Evolutionary conservation across 495 filamentous ascomycete genomes (phyloP), one percentile per base, ranked within the genome.

Genomic region (Lichenothelia convexa): DNA sequence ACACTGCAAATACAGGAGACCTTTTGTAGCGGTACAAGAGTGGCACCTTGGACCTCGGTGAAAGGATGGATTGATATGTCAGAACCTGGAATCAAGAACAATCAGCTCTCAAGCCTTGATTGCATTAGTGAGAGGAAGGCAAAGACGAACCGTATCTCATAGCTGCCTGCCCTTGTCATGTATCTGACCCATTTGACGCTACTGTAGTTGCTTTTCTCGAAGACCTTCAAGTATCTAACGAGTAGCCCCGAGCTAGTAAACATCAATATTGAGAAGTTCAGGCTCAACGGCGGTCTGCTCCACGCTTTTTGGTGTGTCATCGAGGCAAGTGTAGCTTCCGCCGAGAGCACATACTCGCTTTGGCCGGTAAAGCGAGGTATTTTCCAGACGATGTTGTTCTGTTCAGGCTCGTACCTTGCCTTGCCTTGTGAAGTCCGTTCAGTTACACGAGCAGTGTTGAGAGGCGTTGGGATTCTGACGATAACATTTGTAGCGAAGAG

Each of bases 261-360:
- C 91, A 99, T 99, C 46, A 99, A 62, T 46, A 99, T 56, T 38
- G 75, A 82, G 50, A 99, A 99, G 54, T 66, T 87, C 56, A 99
- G 58, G 49, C 75, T 92, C 41, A 99, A 61, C 21, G 91, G 91
- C 39, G 91, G 91, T 32, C 91, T 67, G 45, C 78, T 86, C 91
- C 91, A 99, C 20, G 86, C 79, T 56, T 94, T 94, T 60, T 99
- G 91, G 47, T 93, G 89, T 33, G 91, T 95, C 87, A 93, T 99
- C 48, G 77, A 77, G 12, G 84, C 91, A 48, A 99, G 63, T 38
- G 75, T 80, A 41, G 91, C 91, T 55, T 97, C 91, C 9, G 91
- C 91, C 42, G 75, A 85, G 26, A 99, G 68, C 21, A 95, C 86
- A 47, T 73, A 95, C 63, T 99, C 91, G 57, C 75, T 80, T 54